Conservation (phyloP, 176 grass and related monocot genomes). For the Pontederia crassipes region DNA sequence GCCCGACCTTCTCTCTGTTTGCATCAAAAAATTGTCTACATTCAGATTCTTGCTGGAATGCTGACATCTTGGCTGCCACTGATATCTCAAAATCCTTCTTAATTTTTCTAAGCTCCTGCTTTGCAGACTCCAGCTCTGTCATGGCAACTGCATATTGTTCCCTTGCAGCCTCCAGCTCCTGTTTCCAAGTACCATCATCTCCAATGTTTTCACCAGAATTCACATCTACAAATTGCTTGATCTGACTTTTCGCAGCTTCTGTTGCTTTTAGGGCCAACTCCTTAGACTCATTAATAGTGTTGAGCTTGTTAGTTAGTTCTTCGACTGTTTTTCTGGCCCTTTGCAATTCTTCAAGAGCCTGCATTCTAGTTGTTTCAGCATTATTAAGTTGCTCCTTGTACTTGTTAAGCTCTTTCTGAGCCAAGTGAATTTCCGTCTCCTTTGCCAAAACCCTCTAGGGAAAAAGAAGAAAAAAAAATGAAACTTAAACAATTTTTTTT, state of each 20-base stretch:
- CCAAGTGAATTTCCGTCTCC: slow-evolving; percentile 80
- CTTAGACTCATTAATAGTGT: slow-evolving; percentile 77
- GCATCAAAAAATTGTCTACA: slow-evolving; percentile 51
- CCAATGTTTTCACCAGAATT: slow-evolving; percentile 32
- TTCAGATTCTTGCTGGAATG: slow-evolving; percentile 67
- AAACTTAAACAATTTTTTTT: neutral
- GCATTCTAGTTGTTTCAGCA: slow-evolving; percentile 67
- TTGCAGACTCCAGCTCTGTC: slow-evolving; percentile 74
- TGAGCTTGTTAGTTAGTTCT: slow-evolving; percentile 54
- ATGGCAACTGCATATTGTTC: slow-evolving; percentile 65
- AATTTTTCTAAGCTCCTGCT: slow-evolving; percentile 79
- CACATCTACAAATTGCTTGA: slow-evolving; percentile 53
- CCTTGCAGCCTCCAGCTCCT: slow-evolving; percentile 69
- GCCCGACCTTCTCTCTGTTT: slow-evolving; percentile 51
- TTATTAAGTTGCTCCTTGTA: slow-evolving; percentile 78
- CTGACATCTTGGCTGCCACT: slow-evolving; percentile 63
- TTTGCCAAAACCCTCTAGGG: slow-evolving; percentile 61
- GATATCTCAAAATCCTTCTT: slow-evolving; percentile 93
- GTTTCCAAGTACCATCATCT: slow-evolving; percentile 51
- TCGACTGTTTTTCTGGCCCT: slow-evolving; percentile 76
- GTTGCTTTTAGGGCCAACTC: slow-evolving; percentile 62
- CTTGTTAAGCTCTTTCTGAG: slow-evolving; percentile 86
- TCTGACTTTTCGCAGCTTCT: slow-evolving; percentile 66
- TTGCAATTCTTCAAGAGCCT: slow-evolving; percentile 71
- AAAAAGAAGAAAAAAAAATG: slow-evolving; percentile 14